Evolutionary conservation across 768 basidiomycete genomes (phyloP).

Genomic region (Cystobasidium ongulense): DNA sequence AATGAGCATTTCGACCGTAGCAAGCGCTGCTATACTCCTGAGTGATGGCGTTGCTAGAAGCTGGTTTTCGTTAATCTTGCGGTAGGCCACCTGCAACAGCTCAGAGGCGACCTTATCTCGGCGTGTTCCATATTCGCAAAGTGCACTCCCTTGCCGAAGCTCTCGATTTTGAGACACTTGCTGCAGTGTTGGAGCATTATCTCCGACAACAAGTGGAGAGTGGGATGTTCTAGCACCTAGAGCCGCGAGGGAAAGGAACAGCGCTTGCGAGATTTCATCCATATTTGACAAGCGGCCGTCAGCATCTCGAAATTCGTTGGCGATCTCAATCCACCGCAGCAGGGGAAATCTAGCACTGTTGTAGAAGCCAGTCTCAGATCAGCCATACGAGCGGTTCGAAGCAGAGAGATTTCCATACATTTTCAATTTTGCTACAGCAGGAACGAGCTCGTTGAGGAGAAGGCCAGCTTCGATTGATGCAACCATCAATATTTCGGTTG

Average conservation of each 20-base stretch:
- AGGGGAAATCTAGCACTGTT: conserved; percentile 3
- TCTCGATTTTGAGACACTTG: neutral
- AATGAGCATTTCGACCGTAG: conserved; percentile 17
- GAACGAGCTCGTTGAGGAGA: neutral
- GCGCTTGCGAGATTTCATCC: conserved; percentile 4
- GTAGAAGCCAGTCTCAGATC: neutral
- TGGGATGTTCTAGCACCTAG: neutral
- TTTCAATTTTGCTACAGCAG: conserved; percentile 9
- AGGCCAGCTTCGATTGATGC: conserved; percentile 1
- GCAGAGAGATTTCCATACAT: neutral
- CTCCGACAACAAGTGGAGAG: neutral
- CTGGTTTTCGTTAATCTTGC: neutral
- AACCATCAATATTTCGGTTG: neutral
- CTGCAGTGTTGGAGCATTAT: neutral
- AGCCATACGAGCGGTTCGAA: neutral
- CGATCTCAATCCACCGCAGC: conserved; percentile 15
- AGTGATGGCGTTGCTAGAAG: conserved; percentile 11
- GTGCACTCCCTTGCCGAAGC: conserved; percentile 8
- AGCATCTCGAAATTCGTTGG: neutral
- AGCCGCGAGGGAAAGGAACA: conserved; percentile 6
- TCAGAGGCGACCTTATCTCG: neutral
- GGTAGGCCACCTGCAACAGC: neutral
- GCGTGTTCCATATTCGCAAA: conserved; percentile 13
- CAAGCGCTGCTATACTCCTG: neutral
- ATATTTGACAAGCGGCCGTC: neutral